These are phyloP conservation scores for Plasmodium reichenowi DNA, from an alignment of 169 alveolate genomes.

Conservation along the genomic window DNA sequence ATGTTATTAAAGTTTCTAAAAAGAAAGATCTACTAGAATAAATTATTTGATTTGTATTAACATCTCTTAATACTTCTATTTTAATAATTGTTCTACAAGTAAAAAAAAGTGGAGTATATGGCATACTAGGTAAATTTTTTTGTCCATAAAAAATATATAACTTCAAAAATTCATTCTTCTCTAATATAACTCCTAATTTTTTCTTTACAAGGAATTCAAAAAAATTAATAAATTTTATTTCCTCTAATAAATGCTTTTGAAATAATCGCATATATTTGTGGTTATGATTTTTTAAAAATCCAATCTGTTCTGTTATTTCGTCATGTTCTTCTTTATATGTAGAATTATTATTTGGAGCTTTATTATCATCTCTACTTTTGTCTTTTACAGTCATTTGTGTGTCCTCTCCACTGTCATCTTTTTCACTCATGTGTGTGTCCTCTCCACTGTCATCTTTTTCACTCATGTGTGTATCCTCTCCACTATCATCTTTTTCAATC, in stretches of 20 bases:
- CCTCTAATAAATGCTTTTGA: conserved; percentile 44
- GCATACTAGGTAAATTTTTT: conserved; percentile 33
- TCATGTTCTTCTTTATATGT: neutral
- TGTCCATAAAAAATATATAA: conserved; percentile 58
- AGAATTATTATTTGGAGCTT: neutral
- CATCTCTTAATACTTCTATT: conserved; percentile 62
- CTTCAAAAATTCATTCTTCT: conserved; percentile 47
- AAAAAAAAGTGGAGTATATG: conserved; percentile 41
- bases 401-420: too few relatives aligned
- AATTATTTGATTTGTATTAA: conserved; percentile 50
- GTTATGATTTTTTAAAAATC: conserved; percentile 27
- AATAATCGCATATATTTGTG: conserved; percentile 47
- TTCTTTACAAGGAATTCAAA: conserved; percentile 35
- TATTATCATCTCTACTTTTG: neutral
- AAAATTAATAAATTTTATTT: conserved; percentile 50
- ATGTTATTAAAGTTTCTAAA: conserved; percentile 60
- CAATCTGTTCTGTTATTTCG: conserved; percentile 31
- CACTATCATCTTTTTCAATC: neutral
- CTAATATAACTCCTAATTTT: conserved; percentile 35
- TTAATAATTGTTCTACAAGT: conserved; percentile 67
- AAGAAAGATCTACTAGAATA: conserved; percentile 71
- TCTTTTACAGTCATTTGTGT: too few relatives aligned
- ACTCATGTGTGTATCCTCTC: too few relatives aligned
- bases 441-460: neutral
- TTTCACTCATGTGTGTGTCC: too few relatives aligned